Conservation (phyloP, 495 filamentous ascomycete species). For the Xylaria venustula region DNA sequence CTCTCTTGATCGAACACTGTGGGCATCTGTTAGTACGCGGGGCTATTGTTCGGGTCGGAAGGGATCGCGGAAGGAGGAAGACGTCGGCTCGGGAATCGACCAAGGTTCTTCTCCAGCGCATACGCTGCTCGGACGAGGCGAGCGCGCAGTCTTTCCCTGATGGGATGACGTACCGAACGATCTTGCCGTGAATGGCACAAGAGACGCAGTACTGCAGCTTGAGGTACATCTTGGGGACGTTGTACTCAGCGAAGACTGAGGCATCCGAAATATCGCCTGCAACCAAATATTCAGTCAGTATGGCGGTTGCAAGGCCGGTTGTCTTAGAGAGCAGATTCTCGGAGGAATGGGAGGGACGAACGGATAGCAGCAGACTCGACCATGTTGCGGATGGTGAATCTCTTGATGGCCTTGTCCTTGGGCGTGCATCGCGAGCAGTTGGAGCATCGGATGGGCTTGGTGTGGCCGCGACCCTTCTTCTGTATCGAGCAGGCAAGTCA, state of each 20-base stretch:
- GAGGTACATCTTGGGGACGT: slow-evolving; percentile 99
- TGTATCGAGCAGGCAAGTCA: slow-evolving; percentile 15
- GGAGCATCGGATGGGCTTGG: slow-evolving; percentile 99
- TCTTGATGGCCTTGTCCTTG: slow-evolving; percentile 99
- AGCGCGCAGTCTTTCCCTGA: slow-evolving; percentile 31
- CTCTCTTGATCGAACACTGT: slow-evolving; percentile 93
- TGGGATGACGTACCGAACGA: slow-evolving; percentile 85
- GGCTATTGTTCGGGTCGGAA: background rate
- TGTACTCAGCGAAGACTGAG: slow-evolving; percentile 98
- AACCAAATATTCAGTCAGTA: background rate
- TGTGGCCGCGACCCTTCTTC: slow-evolving; percentile 99
- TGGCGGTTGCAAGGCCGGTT: slow-evolving; percentile 7
- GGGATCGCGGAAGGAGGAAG: slow-evolving; percentile 16
- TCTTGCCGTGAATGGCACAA: slow-evolving; percentile 99
- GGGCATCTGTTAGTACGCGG: slow-evolving; percentile 35
- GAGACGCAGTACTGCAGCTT: slow-evolving; percentile 99
- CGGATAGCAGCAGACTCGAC: slow-evolving; percentile 99
- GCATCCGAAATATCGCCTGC: slow-evolving; percentile 99
- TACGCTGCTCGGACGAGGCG: slow-evolving; percentile 30
- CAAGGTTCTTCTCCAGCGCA: slow-evolving; percentile 61
- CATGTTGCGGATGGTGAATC: slow-evolving; percentile 99
- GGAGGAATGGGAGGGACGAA: slow-evolving; percentile 55
- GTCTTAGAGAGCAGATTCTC: background rate
- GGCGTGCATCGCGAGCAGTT: slow-evolving; percentile 99
- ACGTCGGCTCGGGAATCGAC: slow-evolving; percentile 46